These are phyloP conservation scores for Penicillium ucsense DNA, from an alignment of 495 filamentous ascomycete genomes.

Conservation along the genomic window DNA sequence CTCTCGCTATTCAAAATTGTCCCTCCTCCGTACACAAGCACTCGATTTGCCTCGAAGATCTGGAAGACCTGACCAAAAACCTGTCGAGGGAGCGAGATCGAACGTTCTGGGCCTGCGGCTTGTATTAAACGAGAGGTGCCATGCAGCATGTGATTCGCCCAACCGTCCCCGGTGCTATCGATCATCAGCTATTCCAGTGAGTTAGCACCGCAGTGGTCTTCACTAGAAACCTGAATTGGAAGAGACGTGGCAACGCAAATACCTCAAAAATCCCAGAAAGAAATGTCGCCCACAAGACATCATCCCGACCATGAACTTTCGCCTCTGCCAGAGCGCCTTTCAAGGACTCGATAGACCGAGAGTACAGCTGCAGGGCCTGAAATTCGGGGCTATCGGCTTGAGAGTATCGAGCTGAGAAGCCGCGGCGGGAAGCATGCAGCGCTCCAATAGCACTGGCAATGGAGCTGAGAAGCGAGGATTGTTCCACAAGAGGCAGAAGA, in stretches of 20 bases:
- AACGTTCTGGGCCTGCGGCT: neutral
- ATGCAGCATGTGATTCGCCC: neutral
- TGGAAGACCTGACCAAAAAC: neutral
- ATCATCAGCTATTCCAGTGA: neutral
- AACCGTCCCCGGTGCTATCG: neutral
- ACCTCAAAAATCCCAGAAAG: neutral
- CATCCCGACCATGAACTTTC: neutral
- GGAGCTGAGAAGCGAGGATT: neutral
- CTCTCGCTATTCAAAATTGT: neutral
- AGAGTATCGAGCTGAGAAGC: neutral
- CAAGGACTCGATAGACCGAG: neutral
- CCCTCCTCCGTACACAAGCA: neutral
- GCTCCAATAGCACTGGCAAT: neutral
- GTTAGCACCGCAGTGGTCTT: neutral
- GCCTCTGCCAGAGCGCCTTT: neutral
- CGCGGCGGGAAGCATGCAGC: neutral
- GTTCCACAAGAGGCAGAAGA: neutral
- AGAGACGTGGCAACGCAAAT: too few species aligned
- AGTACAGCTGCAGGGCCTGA: neutral
- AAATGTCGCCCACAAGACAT: neutral
- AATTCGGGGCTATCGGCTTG: neutral
- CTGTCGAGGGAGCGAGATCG: neutral
- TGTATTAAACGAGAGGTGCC: neutral
- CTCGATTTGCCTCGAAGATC: neutral
- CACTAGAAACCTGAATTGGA: neutral